phyloP scores from a whole-genome alignment of 257 asterid genomes.

The Solanum rostratum region DNA sequence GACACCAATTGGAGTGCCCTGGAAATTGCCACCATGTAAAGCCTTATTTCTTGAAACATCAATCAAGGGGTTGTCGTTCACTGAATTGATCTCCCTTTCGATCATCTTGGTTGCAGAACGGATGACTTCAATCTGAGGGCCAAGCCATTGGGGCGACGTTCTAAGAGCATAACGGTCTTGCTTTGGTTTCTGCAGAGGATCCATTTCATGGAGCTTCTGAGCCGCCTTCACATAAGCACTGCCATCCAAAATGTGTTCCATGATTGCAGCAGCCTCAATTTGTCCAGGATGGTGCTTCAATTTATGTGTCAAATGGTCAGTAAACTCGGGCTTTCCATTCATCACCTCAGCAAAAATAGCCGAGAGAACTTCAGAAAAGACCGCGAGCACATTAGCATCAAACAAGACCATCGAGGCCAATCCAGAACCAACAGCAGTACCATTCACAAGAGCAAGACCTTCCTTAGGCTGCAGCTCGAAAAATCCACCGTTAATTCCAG shows the following conservation, averaged over 20 bases:
- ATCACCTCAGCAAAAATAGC: conserved; percentile 49
- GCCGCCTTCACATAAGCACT: conserved; percentile 33
- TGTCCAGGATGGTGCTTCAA: conserved; percentile 48
- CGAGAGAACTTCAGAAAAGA: conserved; percentile 29
- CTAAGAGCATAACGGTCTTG: conserved; percentile 44
- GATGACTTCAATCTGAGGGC: conserved; percentile 45
- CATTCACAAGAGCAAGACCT: conserved; percentile 46
- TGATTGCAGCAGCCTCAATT: conserved; percentile 46
- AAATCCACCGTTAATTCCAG: conserved; percentile 23
- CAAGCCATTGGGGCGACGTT: conserved; percentile 48
- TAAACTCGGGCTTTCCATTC: conserved; percentile 45
- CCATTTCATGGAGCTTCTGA: conserved; percentile 31
- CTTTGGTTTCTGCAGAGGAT: conserved; percentile 40
- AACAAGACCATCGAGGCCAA: conserved; percentile 38
- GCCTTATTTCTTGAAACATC: conserved; percentile 47
- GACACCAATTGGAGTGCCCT: conserved; percentile 48
- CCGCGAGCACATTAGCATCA: conserved; percentile 27
- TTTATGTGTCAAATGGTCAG: conserved; percentile 42
- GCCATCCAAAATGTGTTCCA: conserved; percentile 43
- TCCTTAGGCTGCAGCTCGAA: conserved; percentile 46
- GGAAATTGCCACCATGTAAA: conserved; percentile 43
- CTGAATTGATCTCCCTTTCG: conserved; percentile 48
- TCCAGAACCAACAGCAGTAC: conserved; percentile 48
- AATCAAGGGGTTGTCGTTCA: conserved; percentile 40
- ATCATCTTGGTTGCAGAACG: conserved; percentile 42